Conservation (phyloP, 805 yeast genomes). For the Blastobotrys attinorum region DNA sequence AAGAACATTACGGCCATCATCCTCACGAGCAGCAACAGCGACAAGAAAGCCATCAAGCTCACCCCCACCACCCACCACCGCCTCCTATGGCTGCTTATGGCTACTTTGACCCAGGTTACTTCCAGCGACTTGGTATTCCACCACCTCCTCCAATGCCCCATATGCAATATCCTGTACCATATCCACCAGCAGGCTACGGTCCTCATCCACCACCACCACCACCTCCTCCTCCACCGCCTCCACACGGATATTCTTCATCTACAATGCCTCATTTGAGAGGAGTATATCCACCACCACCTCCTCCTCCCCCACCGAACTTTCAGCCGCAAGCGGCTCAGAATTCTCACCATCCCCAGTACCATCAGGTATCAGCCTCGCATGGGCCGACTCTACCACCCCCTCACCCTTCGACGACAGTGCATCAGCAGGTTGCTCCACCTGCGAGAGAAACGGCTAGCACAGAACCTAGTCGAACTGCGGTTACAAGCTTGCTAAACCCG, state of each 20-base stretch:
- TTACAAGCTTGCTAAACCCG: conserved; percentile 1
- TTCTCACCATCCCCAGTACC: not conserved
- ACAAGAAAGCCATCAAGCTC: not conserved
- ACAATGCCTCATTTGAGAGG: not conserved
- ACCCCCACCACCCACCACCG: not conserved
- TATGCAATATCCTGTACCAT: not conserved
- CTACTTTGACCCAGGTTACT: too few species aligned
- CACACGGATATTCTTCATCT: not conserved
- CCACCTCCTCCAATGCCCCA: conserved; percentile 1
- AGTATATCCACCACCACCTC: not conserved
- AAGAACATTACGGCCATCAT: not conserved
- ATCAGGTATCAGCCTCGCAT: not conserved
- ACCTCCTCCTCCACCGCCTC: not conserved
- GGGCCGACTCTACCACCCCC: not conserved
- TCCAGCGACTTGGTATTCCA: too few species aligned
- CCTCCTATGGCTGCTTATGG: too few species aligned
- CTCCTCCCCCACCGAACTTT: not conserved
- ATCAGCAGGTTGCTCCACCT: not conserved
- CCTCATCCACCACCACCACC: not conserved
- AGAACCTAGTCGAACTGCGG: conserved; percentile 2
- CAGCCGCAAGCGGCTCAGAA: not conserved
- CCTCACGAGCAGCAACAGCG: too few species aligned
- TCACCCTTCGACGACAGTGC: not conserved
- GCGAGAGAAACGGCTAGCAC: not conserved
- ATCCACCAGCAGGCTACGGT: too few species aligned